Percentiles rank a stretch among this genome's conserved stretches.
These are phyloP conservation scores for Cardamine chenopodiifolia DNA, from an alignment of 345 rosid genomes.

Conservation along the genomic window DNA sequence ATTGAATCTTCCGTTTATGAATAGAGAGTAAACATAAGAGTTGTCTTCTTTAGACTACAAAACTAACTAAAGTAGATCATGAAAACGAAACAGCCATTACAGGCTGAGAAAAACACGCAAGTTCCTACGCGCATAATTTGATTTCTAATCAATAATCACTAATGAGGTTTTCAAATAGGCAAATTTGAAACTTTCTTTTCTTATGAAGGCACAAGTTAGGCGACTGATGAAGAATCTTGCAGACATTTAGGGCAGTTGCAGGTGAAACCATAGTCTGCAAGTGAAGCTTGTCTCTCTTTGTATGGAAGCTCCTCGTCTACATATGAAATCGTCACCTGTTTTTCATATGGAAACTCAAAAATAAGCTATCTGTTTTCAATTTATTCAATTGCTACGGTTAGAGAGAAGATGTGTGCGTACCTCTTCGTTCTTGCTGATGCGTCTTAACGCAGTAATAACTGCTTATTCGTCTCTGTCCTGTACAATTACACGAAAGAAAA, in stretches of 20 bases:
- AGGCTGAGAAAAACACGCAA: not conserved
- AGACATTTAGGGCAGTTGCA: conserved; percentile 76
- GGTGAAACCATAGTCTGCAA: conserved; percentile 80
- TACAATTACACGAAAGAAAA: conserved; percentile 12
- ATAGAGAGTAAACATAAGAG: not conserved
- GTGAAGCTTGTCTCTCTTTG: conserved; percentile 64
- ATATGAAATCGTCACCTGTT: conserved; percentile 79
- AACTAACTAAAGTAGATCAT: not conserved
- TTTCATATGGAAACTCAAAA: conserved; percentile 6
- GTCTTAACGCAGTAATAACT: conserved; percentile 60
- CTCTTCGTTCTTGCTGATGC: conserved; percentile 76
- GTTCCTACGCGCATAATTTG: too few species aligned
- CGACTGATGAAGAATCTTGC: conserved; percentile 42
- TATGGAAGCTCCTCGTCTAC: conserved; percentile 76
- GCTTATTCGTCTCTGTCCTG: conserved; percentile 95
- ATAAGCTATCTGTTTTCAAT: not conserved
- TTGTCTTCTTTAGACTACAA: not conserved
- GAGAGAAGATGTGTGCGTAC: conserved; percentile 39
- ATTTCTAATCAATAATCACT: too few species aligned
- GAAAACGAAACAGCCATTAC: not conserved
- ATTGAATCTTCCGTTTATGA: too few species aligned
- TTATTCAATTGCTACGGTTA: not conserved
- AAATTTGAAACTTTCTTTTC: conserved; percentile 12
- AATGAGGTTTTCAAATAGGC: not conserved
- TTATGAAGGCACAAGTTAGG: conserved; percentile 4